These are phyloP conservation scores for Aspergillus costaricaensis DNA, from an alignment of 2,329 filamentous ascomycete genomes.

Conservation along the genomic window DNA sequence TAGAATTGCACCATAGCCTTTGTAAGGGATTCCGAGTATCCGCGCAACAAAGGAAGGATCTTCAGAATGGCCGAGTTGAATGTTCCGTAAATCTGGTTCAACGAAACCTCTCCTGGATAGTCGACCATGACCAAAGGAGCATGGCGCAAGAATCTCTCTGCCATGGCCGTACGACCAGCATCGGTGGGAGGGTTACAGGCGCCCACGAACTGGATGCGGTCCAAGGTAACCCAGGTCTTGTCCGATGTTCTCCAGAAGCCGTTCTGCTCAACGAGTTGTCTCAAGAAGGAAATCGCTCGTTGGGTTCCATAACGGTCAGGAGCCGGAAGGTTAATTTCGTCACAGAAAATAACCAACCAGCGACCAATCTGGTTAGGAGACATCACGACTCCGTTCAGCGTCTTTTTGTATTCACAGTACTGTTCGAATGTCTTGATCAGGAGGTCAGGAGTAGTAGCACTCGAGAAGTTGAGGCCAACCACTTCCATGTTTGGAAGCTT, in stretches of 20 bases:
- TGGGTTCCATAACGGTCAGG: slow-evolving; percentile 98
- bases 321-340: slow-evolving; percentile 98
- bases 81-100: slow-evolving; percentile 97
- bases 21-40: slow-evolving; percentile 90
- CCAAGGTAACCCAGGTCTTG: slow-evolving; percentile 96
- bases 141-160: slow-evolving; percentile 89
- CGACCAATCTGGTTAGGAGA: slow-evolving; percentile 95
- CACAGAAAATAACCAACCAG: slow-evolving; percentile 98
- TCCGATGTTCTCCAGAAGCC: slow-evolving; percentile 98
- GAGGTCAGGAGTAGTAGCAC: slow-evolving; percentile 94
- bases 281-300: slow-evolving; percentile 92
- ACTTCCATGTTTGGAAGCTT: slow-evolving; percentile 99
- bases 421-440: slow-evolving; percentile 99
- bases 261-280: slow-evolving; percentile 97
- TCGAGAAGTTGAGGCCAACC: slow-evolving; percentile 98
- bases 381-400: slow-evolving; percentile 90
- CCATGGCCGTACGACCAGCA: slow-evolving; percentile 92
- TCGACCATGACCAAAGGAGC: slow-evolving; percentile 99
- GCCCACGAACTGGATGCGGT: slow-evolving; percentile 97
- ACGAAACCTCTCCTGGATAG: slow-evolving; percentile 91
- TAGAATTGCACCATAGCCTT: slow-evolving; percentile 98
- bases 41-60: slow-evolving; percentile 90
- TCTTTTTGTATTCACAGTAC: slow-evolving; percentile 99
- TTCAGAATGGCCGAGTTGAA: slow-evolving; percentile 97
- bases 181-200: slow-evolving; percentile 98